Evolutionary conservation across 2,329 filamentous ascomycete species (phyloP).

Genomic region (Plenodomus tracheiphilus): DNA sequence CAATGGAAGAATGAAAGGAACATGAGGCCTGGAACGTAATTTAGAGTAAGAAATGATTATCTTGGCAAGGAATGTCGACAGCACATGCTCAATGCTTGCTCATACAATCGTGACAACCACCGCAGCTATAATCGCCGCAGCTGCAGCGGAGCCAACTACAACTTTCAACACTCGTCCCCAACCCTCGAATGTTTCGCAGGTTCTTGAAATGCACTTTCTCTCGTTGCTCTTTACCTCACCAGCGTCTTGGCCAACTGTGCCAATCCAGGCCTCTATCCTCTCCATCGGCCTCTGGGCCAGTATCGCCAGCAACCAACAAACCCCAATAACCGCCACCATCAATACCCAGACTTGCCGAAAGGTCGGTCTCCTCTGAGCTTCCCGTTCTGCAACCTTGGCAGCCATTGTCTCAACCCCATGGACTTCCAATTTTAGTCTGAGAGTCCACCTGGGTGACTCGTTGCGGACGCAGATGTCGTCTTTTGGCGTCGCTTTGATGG

Average conservation of each 20-base stretch:
- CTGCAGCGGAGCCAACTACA: neutral
- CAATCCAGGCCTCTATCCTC: neutral
- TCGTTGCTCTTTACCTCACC: no score
- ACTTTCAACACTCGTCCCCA: neutral
- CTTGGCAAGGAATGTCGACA: no score
- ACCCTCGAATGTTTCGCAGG: no score
- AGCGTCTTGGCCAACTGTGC: neutral
- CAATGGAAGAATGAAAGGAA: no score
- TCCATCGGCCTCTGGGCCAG: no score
- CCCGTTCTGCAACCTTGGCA: neutral
- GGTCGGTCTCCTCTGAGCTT: neutral
- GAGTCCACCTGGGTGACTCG: neutral
- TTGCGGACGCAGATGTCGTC: neutral
- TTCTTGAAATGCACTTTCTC: neutral
- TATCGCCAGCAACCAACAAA: neutral
- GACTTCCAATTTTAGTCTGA: neutral
- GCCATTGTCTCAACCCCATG: neutral
- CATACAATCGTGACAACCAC: neutral
- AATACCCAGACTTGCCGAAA: neutral
- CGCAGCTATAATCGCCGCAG: neutral
- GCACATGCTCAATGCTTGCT: no score
- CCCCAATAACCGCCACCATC: neutral
- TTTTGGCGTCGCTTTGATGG: neutral
- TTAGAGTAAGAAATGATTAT: no score
- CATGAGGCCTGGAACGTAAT: no score